A percentile compares a stretch with the other conserved stretches of the same genome.
Conservation (phyloP, 106 monocot species). For the Dioscorea dumetorum region DNA sequence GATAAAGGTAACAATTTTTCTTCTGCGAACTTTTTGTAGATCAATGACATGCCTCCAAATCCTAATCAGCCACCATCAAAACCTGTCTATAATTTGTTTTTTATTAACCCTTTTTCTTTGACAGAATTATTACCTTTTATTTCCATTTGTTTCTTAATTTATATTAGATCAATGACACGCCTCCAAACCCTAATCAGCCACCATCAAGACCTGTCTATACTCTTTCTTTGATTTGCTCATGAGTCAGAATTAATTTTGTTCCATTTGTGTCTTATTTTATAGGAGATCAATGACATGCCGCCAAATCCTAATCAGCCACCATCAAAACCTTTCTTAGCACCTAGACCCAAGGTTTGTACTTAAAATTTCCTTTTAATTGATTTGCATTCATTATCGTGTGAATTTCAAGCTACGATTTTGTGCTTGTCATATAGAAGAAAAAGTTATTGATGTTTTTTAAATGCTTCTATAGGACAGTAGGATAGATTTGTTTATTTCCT, state of each 20-base stretch:
- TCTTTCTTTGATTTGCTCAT: not conserved
- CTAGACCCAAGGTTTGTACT: slow-evolving; percentile 47
- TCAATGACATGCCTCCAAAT: slow-evolving; percentile 62
- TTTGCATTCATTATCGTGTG: not conserved
- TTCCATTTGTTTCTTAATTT: too few relatives aligned
- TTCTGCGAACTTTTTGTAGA: slow-evolving; percentile 4
- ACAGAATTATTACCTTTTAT: too few relatives aligned
- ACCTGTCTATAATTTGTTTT: slow-evolving; percentile 7
- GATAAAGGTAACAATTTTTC: slow-evolving; percentile 32
- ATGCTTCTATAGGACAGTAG: too few relatives aligned
- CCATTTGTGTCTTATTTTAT: not conserved
- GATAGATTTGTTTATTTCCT: too few relatives aligned
- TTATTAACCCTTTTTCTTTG: not conserved
- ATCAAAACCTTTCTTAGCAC: slow-evolving; percentile 38
- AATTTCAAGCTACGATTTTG: too few relatives aligned
- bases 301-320: slow-evolving; percentile 56
- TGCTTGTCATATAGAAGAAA: too few relatives aligned
- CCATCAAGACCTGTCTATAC: too few relatives aligned
- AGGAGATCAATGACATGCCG: slow-evolving; percentile 70
- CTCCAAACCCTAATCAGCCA: too few relatives aligned
- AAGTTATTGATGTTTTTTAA: too few relatives aligned
- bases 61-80: slow-evolving; percentile 49
- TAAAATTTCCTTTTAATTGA: not conserved
- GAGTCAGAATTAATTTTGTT: not conserved
- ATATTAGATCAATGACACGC: too few relatives aligned